A percentile compares a stretch with the other conserved stretches of the same genome.
Evolutionary conservation across 495 filamentous ascomycete species (phyloP).

Genomic region (Tuber calosporum): DNA sequence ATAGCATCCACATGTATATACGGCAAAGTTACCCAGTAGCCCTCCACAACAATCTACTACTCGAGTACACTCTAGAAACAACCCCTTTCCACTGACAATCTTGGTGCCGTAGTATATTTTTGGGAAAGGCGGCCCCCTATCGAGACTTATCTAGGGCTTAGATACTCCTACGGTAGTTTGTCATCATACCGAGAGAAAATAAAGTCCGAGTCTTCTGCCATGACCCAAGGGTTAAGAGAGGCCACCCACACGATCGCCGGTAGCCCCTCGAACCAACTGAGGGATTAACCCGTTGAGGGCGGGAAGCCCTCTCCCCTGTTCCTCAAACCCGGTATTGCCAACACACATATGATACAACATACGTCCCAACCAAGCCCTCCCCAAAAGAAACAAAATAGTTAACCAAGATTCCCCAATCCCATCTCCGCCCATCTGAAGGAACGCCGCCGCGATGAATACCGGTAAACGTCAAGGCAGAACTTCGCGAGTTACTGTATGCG

Average conservation of each 20-base stretch:
- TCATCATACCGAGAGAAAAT: background rate
- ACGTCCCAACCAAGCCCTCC: background rate
- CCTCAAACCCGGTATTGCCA: background rate
- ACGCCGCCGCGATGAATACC: background rate
- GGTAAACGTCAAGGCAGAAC: background rate
- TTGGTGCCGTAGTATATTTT: background rate
- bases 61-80: no score
- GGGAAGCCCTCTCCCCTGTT: background rate
- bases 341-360: background rate
- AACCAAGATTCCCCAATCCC: background rate
- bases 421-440: background rate
- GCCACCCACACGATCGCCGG: background rate
- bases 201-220: background rate
- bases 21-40: background rate
- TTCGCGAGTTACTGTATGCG: background rate
- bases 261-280: background rate
- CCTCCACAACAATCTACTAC: background rate
- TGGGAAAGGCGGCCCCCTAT: background rate
- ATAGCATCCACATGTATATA: background rate
- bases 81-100: background rate
- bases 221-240: background rate
- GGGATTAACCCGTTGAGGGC: background rate
- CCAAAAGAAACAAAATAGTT: background rate
- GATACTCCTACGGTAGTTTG: background rate
- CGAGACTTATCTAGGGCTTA: background rate